A percentile compares a stretch with the other conserved stretches of the same genome.
Conservation (phyloP, 2,329 filamentous ascomycete genomes). For the Pseudogymnoascus sp. region DNA sequence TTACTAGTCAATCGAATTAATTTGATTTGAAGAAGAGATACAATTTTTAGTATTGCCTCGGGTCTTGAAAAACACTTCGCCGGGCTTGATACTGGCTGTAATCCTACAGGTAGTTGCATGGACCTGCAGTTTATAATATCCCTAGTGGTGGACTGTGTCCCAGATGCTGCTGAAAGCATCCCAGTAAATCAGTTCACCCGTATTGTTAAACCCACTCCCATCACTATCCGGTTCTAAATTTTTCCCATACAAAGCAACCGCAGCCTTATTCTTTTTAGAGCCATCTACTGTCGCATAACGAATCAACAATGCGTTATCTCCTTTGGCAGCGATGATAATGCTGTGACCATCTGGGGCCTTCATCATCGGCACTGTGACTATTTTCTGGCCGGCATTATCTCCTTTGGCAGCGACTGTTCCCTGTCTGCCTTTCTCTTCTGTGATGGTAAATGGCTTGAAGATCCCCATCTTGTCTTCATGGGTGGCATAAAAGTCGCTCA, state of each 20-base stretch:
- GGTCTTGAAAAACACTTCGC: neutral
- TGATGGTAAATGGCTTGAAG: slow-evolving; percentile 1
- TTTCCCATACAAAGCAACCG: neutral
- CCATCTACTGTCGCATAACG: neutral
- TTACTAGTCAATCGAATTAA: neutral
- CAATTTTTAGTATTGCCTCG: neutral
- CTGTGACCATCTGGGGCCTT: slow-evolving; percentile 15
- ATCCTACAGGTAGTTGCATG: neutral
- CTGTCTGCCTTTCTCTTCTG: neutral
- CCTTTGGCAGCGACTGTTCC: neutral
- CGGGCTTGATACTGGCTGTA: neutral
- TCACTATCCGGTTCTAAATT: neutral
- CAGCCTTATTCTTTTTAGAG: neutral
- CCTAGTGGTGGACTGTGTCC: neutral
- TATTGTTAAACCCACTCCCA: neutral
- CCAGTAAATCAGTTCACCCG: slow-evolving; percentile 2
- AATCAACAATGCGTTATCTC: neutral
- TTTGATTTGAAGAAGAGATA: neutral
- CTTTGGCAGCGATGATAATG: slow-evolving; percentile 15
- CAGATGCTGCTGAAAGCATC: neutral
- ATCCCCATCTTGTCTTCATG: neutral
- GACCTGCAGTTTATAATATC: neutral
- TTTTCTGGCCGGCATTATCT: neutral
- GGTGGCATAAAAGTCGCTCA: neutral
- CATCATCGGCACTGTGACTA: neutral